Base-by-base conservation (phyloP, 2,329 filamentous ascomycete genomes). In the Apiospora hydei region DNA sequence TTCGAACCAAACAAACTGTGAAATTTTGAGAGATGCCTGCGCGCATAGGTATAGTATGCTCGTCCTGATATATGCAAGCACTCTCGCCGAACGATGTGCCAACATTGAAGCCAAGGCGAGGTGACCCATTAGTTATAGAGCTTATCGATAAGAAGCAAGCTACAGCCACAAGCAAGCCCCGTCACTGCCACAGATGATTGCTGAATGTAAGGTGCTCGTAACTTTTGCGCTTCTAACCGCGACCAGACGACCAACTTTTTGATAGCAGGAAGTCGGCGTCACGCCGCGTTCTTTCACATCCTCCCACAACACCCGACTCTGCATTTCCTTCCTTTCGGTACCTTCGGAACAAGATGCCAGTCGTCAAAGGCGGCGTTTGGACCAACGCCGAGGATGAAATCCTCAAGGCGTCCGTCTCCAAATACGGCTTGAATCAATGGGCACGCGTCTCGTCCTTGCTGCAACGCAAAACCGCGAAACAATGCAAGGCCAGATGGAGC, bases 401-500 rank as follows among this genome's bases (percentile, higher is more conserved):
- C 80, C 93, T 99, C 84, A 98, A 98, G 85, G 95, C 95, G 71
- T 93, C 93, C 72, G 94, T 97, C 75, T 96, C 94, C 77, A 98
- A 98, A 83, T 98, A 98, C 87, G 95, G 95, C 69, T 88, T 98
- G 74, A 96, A 98, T 81, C 96, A 99, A 85, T 99, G 96, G 96
- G 96, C 96, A 81, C 96, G 96, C 83, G 96, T 98, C 75, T 98
- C 96, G 71, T 98, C 96, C 72, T 90, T 99, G 76, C 92, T 99
- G 76, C 96, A 96, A 81, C 94, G 97, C 80, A 99, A 99, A 84
- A 98, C 96, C 44, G 92, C 96, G 69, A 99, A 99, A 86, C 96
- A 99, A 86, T 99, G 96, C 90, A 99, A 99, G 86, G 96, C 96
- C 73, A 90, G 96, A 85, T 99, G 96, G 96, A 91, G 92, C 81